These are phyloP conservation scores for Tylopilus sp. DNA, from an alignment of 1,284 basidiomycete species.

Conservation along the genomic window DNA sequence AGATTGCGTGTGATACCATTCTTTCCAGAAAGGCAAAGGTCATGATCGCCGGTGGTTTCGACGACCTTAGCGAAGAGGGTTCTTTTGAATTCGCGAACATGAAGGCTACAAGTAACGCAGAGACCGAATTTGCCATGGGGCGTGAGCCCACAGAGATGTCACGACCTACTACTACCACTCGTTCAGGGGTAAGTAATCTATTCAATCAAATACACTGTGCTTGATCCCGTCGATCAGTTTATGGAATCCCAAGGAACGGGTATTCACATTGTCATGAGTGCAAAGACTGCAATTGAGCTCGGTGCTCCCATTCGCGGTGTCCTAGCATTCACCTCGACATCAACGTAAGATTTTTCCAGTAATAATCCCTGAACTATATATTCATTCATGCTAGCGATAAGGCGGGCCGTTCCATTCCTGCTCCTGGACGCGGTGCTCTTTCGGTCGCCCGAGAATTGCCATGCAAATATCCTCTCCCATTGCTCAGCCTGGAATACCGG, in stretches of 20 bases:
- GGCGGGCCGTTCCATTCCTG: constrained; percentile 91
- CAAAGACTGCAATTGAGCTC: constrained; percentile 92
- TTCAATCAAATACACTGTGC: constrained; percentile 3
- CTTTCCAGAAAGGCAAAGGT: constrained; percentile 96
- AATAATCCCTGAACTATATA: constrained; percentile 9
- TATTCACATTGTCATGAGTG: constrained; percentile 95
- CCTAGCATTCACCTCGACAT: constrained; percentile 94
- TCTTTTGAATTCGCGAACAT: constrained; percentile 98
- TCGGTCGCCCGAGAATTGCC: constrained; percentile 81
- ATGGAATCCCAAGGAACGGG: constrained; percentile 98
- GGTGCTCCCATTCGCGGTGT: constrained; percentile 93
- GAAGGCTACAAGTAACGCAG: constrained; percentile 97
- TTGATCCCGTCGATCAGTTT: constrained; percentile 50
- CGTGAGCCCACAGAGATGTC: constrained; percentile 99
- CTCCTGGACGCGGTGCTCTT: constrained; percentile 87
- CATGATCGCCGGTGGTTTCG: constrained; percentile 98
- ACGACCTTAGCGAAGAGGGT: constrained; percentile 96
- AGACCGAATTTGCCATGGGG: constrained; percentile 97
- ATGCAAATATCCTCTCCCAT: constrained; percentile 68
- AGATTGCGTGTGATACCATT: constrained; percentile 96
- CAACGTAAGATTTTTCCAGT: constrained; percentile 60
- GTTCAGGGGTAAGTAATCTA: constrained; percentile 67
- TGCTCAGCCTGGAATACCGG: constrained; percentile 84
- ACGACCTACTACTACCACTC: constrained; percentile 92
- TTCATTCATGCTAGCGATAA: constrained; percentile 63